phyloP scores from a whole-genome alignment of 352 stramenopile species.

The Phytopythium vexans region DNA sequence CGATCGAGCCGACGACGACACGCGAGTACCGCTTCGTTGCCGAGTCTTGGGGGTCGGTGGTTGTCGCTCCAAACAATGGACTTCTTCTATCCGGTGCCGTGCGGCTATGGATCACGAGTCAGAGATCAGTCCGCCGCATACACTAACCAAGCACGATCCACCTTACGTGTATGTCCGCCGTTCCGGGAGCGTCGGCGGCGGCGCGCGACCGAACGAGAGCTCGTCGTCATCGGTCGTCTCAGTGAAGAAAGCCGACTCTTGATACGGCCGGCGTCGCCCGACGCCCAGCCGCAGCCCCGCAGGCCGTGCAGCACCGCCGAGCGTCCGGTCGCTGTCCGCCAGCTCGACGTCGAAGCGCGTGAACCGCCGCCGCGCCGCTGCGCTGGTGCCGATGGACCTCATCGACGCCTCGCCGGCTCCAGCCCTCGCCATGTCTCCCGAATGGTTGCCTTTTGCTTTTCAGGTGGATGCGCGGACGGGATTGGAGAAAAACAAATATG shows the following conservation, averaged over 20 bases:
- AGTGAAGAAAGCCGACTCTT: conserved; percentile 60
- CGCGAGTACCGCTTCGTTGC: conserved; percentile 8
- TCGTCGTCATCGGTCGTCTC: conserved; percentile 76
- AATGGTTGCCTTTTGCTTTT: no score
- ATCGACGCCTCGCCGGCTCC: no score
- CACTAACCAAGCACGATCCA: conserved; percentile 12
- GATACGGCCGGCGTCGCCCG: conserved; percentile 6
- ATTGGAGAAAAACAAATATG: no score
- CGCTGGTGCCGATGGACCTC: no score
- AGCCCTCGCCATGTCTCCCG: no score
- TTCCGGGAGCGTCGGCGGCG: not conserved
- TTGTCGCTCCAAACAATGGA: conserved; percentile 4
- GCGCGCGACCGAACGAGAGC: conserved; percentile 1
- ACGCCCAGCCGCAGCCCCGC: not conserved
- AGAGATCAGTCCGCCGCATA: not conserved
- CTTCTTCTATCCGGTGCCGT: not conserved
- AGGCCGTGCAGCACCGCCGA: no score
- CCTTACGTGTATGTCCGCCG: not conserved
- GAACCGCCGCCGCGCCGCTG: conserved; percentile 21
- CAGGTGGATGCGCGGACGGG: no score
- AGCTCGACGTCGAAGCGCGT: conserved; percentile 51
- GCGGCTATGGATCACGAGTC: not conserved
- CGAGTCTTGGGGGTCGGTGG: conserved; percentile 8
- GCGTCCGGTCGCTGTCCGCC: conserved; percentile 65
- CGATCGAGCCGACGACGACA: conserved; percentile 53